Evolutionary conservation across 495 filamentous ascomycete genomes (phyloP), one percentile per base, ranked within the genome.

Genomic region (Neurospora tetraspora): DNA sequence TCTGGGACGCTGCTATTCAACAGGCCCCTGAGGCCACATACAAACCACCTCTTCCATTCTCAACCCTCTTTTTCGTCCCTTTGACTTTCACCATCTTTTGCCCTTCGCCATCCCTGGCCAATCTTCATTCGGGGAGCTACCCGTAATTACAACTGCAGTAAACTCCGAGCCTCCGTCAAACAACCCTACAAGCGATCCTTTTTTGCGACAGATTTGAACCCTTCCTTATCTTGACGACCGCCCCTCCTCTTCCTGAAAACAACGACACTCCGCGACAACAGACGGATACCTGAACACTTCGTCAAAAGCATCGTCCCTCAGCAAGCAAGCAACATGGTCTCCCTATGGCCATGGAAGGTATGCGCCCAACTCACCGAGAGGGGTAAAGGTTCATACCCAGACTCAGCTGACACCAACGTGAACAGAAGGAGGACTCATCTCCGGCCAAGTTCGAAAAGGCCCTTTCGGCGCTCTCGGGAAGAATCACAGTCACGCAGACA

Each of bases 381-480:
- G 42, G 74, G n/a, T n/a, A n/a, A 68, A 69, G 43, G 72, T 73
- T 4, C 76, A 43, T 74, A 36, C 74, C 71, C 8, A 78, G 38
- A 71, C 69, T 23, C 59, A 39, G 47, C 27, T 71, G 53, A 65
- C 53, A 18, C 53, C 53, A 65, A 34, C 27, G 12, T 65, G 6
- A 65, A 18, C 76, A 96, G 93, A 89, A 91, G 82, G 88, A 93
- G 73, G 89, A 92, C 77, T 91, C 88, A 80, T 97, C 94, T 75
- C 91, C 95, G 2, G 95, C 94, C 45, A 92, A 90, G 6, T 99
- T 98, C 77, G 96, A 99, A 81, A 97, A 94, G 83, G 88, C 91
- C 1, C 90, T 99, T 53, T 91, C 92, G 18, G 87, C 89, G 12
- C 88, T 99, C 53, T 89, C 94, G 16, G 84, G 84, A 37, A 97